Conservation (phyloP, 1,284 basidiomycete species). For the Ustilago hordei region DNA sequence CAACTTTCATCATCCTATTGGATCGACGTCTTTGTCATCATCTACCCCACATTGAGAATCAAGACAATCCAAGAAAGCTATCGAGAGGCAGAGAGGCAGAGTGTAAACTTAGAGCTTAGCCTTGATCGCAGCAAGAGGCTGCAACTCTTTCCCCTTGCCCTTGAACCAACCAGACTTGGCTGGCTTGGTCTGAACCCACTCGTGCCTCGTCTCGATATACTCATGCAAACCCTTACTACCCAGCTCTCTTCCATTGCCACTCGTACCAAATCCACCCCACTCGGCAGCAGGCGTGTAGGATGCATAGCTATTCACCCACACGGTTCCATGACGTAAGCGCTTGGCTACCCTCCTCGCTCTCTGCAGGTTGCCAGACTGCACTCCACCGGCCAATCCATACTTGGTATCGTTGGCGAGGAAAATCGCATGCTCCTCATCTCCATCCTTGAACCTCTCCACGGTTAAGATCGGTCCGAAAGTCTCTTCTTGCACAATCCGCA, state of each 20-base stretch:
- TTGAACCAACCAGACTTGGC: slow-evolving; percentile 65
- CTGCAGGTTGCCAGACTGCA: slow-evolving; percentile 59
- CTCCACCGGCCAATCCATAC: slow-evolving; percentile 67
- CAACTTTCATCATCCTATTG: too few relatives aligned
- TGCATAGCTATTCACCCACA: slow-evolving; percentile 68
- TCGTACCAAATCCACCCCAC: slow-evolving; percentile 68
- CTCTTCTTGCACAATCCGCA: slow-evolving; percentile 69
- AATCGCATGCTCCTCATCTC: slow-evolving; percentile 65
- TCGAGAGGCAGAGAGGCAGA: background rate
- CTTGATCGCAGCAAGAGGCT: slow-evolving; percentile 21
- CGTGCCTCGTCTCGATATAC: slow-evolving; percentile 67
- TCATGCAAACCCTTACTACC: slow-evolving; percentile 67
- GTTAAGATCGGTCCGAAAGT: slow-evolving; percentile 69
- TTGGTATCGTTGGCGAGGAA: slow-evolving; percentile 67
- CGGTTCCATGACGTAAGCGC: slow-evolving; percentile 65
- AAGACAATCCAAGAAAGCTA: background rate
- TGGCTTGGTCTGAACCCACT: slow-evolving; percentile 64
- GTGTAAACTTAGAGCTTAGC: slow-evolving; percentile 20
- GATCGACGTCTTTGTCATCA: too few relatives aligned
- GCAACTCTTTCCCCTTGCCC: slow-evolving; percentile 27
- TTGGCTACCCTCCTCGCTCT: slow-evolving; percentile 62
- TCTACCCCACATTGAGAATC: too few relatives aligned
- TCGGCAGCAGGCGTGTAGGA: slow-evolving; percentile 66
- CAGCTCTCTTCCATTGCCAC: slow-evolving; percentile 67
- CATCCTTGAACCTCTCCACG: slow-evolving; percentile 65